Percentiles rank a stretch among this genome's conserved stretches.
phyloP scores from a whole-genome alignment of 192 early-diverging fungal genomes.

The Coemansia sp. region DNA sequence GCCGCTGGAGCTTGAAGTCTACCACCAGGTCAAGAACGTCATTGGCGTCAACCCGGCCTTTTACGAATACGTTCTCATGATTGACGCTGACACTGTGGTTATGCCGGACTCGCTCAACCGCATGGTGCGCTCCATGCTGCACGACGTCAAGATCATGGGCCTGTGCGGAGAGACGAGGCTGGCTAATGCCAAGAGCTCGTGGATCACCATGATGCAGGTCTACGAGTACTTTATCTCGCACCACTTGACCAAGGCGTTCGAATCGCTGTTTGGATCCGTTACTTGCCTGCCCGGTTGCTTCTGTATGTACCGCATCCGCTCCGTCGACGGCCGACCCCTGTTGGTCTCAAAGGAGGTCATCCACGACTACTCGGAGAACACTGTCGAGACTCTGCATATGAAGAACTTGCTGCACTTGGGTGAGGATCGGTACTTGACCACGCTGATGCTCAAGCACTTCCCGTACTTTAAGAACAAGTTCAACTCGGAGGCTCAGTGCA shows the following conservation, averaged over 20 bases:
- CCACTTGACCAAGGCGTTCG: constrained; percentile 96
- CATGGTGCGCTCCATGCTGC: constrained; percentile 88
- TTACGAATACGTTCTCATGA: constrained; percentile 97
- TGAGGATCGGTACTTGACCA: constrained; percentile 97
- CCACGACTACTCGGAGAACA: constrained; percentile 90
- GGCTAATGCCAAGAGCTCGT: constrained; percentile 89
- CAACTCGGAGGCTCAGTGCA: constrained; percentile 88
- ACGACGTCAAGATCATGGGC: constrained; percentile 92
- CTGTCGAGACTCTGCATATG: constrained; percentile 96
- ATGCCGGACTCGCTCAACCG: constrained; percentile 88
- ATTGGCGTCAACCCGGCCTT: constrained; percentile 96
- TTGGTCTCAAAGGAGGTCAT: constrained; percentile 88
- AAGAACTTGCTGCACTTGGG: constrained; percentile 98
- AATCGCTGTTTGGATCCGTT: constrained; percentile 96
- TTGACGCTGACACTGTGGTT: constrained; percentile 97
- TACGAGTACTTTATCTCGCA: constrained; percentile 99
- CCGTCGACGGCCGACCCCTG: constrained; percentile 79
- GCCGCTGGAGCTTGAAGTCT: constrained; percentile 96
- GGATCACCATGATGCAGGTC: constrained; percentile 99
- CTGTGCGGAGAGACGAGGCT: constrained; percentile 97
- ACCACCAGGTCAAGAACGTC: constrained; percentile 98
- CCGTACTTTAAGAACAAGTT: constrained; percentile 95
- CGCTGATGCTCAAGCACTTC: constrained; percentile 95
- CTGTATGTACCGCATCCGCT: constrained; percentile 97
- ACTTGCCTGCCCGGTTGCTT: constrained; percentile 99